Percentiles rank a stretch among this genome's conserved stretches.
Evolutionary conservation across 345 rosid genomes (phyloP).

Genomic region (Aurinia saxatilis): DNA sequence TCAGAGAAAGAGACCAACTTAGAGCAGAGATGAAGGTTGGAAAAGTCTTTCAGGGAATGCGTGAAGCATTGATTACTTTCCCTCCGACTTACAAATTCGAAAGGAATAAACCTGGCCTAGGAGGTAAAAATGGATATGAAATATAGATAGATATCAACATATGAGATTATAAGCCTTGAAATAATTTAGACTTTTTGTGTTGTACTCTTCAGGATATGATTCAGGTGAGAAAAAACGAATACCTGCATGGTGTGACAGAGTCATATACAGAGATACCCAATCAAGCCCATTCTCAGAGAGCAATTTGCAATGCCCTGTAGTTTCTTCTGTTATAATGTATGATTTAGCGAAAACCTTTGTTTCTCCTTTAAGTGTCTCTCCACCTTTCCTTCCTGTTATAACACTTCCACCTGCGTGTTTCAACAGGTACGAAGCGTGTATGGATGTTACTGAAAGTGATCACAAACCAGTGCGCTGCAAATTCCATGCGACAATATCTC

Average conservation of each 20-base stretch:
- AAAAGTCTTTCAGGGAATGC: constrained; percentile 97
- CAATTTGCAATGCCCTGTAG: constrained; percentile 76
- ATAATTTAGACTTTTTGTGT: neutral
- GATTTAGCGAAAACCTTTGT: constrained; percentile 7
- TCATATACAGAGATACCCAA: constrained; percentile 78
- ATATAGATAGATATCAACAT: neutral
- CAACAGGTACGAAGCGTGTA: constrained; percentile 81
- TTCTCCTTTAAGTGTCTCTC: neutral
- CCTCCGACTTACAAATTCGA: constrained; percentile 98
- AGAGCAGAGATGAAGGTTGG: constrained; percentile 87
- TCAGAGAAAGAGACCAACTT: constrained; percentile 90
- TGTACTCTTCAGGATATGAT: constrained; percentile 65
- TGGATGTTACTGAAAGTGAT: constrained; percentile 94
- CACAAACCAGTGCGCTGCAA: constrained; percentile 97
- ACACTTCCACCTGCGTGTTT: neutral
- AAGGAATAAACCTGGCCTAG: constrained; percentile 67
- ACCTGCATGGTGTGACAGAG: constrained; percentile 99
- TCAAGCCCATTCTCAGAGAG: constrained; percentile 47
- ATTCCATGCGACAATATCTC: constrained; percentile 64
- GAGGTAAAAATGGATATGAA: constrained; percentile 45
- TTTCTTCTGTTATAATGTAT: constrained; percentile 65
- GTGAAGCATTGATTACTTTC: constrained; percentile 78
- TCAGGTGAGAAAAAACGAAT: constrained; percentile 96
- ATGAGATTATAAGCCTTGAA: neutral
- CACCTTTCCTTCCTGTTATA: neutral